Conservation (phyloP, 2,329 filamentous ascomycete genomes). For the Fonsecaea nubica region DNA sequence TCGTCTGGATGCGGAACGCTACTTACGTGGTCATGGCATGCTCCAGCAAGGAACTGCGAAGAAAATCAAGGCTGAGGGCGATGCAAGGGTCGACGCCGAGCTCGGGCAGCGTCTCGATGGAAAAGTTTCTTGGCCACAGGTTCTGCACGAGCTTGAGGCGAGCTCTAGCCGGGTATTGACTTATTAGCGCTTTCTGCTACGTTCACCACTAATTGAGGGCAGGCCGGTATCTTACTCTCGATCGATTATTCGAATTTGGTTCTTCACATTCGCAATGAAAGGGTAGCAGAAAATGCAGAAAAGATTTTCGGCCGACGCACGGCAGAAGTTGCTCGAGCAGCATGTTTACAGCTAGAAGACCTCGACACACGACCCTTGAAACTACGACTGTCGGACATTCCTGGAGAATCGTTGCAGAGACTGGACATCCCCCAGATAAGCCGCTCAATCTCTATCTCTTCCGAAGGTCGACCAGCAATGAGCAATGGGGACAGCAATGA, state of each 20-base stretch:
- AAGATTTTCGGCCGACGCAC: slow-evolving; percentile 24
- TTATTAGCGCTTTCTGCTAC: neutral
- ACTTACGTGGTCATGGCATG: slow-evolving; percentile 62
- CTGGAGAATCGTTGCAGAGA: slow-evolving; percentile 7
- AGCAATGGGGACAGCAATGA: slow-evolving; percentile 9
- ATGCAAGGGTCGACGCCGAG: slow-evolving; percentile 63
- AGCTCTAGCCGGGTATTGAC: slow-evolving; percentile 12
- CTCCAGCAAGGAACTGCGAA: slow-evolving; percentile 59
- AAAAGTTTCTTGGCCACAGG: slow-evolving; percentile 16
- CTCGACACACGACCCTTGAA: slow-evolving; percentile 37
- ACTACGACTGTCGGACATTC: slow-evolving; percentile 8
- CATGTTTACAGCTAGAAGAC: slow-evolving; percentile 57
- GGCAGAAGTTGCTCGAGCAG: slow-evolving; percentile 28
- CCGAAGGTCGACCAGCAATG: slow-evolving; percentile 3
- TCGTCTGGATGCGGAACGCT: slow-evolving; percentile 64
- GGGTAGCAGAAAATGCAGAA: slow-evolving; percentile 23
- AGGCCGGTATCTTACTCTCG: slow-evolving; percentile 28
- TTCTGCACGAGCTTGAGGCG: slow-evolving; percentile 23
- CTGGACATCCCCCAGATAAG: slow-evolving; percentile 26
- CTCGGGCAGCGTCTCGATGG: slow-evolving; percentile 53
- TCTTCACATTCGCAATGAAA: slow-evolving; percentile 28
- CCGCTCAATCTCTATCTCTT: neutral
- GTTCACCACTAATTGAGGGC: slow-evolving; percentile 15
- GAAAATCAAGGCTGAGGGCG: slow-evolving; percentile 71
- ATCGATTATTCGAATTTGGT: slow-evolving; percentile 32